Percentiles rank a stretch among this genome's conserved stretches.
Evolutionary conservation across 805 yeast species (phyloP).

Genomic region (Starmerella vitae): DNA sequence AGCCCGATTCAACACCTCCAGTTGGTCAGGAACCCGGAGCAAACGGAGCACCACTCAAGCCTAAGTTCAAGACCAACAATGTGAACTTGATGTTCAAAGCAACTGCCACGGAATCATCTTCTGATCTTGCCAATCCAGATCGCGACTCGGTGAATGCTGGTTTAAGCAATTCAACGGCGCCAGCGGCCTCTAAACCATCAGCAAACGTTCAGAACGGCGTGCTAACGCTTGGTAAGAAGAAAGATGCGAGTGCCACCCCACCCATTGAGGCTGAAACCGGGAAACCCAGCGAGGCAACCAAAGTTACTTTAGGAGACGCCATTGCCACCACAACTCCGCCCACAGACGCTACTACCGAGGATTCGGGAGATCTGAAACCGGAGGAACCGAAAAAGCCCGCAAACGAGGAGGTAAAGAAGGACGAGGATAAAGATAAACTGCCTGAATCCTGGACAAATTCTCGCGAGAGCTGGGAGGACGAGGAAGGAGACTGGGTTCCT

Average conservation of each 20-base stretch:
- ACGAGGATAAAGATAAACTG: neutral
- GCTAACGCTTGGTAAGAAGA: conserved; percentile 2
- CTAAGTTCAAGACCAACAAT: conserved; percentile 29
- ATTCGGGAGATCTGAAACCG: neutral
- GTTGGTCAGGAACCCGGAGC: neutral
- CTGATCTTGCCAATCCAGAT: conserved; percentile 1
- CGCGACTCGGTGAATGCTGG: conserved; percentile 2
- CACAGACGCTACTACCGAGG: neutral
- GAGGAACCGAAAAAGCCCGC: neutral
- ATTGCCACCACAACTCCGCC: neutral
- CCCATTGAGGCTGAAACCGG: neutral
- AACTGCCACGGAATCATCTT: neutral
- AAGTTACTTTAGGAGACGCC: no score
- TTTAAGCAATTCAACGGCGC: neutral
- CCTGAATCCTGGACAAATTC: conserved; percentile 26
- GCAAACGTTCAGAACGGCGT: neutral
- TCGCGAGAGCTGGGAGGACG: conserved; percentile 30
- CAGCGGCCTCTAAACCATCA: neutral
- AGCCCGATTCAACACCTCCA: neutral
- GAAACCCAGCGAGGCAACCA: no score
- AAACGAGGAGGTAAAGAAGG: neutral
- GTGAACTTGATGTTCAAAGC: conserved; percentile 26
- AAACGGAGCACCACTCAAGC: conserved; percentile 16
- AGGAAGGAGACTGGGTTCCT: conserved; percentile 29
- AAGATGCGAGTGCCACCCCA: neutral